Evolutionary conservation across 257 asterid species (phyloP).

Genomic region (Prunella vulgaris): DNA sequence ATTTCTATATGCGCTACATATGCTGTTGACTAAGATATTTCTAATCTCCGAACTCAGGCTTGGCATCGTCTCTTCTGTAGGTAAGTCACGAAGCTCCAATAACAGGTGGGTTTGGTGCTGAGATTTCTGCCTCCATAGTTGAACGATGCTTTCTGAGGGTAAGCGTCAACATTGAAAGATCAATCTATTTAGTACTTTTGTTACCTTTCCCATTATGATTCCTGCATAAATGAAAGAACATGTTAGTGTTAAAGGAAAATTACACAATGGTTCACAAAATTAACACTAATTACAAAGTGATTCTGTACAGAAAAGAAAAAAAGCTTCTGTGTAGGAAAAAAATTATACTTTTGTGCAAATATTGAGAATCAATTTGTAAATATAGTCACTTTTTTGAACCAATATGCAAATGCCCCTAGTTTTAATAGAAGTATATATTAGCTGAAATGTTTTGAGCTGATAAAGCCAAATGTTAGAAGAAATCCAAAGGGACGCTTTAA

Average conservation of each 20-base stretch:
- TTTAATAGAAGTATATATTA: neutral
- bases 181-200: neutral
- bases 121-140: constrained; percentile 83
- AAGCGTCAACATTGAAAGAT: constrained; percentile 5
- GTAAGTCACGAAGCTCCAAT: constrained; percentile 97
- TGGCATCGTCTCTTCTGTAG: constrained; percentile 32
- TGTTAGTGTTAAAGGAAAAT: no score
- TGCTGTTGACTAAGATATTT: neutral
- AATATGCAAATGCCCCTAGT: no score
- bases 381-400: no score
- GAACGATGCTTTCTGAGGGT: constrained; percentile 96
- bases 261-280: no score
- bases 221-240: neutral
- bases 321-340: no score
- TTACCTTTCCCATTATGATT: neutral
- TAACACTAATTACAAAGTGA: no score
- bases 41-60: constrained; percentile 5
- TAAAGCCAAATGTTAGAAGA: neutral
- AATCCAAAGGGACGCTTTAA: neutral
- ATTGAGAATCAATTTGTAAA: no score
- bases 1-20: no score
- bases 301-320: no score
- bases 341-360: no score
- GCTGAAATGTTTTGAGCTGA: neutral
- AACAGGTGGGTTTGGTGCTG: constrained; percentile 99